These are phyloP conservation scores for Paecilomyces fulvus DNA, from an alignment of 2,329 filamentous ascomycete species.

Conservation along the genomic window DNA sequence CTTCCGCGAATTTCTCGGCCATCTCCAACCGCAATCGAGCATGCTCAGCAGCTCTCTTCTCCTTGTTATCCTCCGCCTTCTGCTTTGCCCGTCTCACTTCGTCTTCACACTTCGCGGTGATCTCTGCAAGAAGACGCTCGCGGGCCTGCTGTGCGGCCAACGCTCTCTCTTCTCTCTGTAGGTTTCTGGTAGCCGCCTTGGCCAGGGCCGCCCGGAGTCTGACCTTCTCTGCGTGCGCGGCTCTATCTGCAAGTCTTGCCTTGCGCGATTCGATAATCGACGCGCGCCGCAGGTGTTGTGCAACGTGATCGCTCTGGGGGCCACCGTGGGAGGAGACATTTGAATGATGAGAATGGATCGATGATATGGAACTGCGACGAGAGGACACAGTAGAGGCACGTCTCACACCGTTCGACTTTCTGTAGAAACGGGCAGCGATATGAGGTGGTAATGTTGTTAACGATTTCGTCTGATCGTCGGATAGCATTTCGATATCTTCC, in stretches of 20 bases:
- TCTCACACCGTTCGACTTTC: conserved; percentile 42
- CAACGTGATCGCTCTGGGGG: conserved; percentile 51
- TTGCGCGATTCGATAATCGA: conserved; percentile 59
- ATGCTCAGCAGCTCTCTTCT: conserved; percentile 55
- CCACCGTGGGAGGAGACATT: conserved; percentile 40
- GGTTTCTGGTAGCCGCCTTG: conserved; percentile 49
- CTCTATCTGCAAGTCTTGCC: conserved; percentile 55
- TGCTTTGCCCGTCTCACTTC: conserved; percentile 59
- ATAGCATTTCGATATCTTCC: conserved; percentile 36
- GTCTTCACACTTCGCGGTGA: conserved; percentile 57
- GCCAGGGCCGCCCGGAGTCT: conserved; percentile 53
- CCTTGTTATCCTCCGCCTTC: conserved; percentile 57
- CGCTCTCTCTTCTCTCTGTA: conserved; percentile 54
- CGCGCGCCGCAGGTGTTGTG: conserved; percentile 56
- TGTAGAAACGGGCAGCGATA: conserved; percentile 56
- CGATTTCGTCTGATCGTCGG: conserved; percentile 26
- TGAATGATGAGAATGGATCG: conserved; percentile 54
- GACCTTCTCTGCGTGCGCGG: conserved; percentile 58
- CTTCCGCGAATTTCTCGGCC: conserved; percentile 57
- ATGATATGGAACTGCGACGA: conserved; percentile 57
- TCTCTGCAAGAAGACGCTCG: conserved; percentile 55
- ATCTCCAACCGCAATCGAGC: conserved; percentile 51
- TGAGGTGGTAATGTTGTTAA: conserved; percentile 49
- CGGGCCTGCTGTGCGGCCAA: conserved; percentile 55
- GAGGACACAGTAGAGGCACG: conserved; percentile 56